Conservation (phyloP, 176 grass and related monocot genomes). For the bread wheat (Triticum aestivum) region IWGSC_CS_RefSeq_v2.1 NC_057809.1:260741305-260741804, state of each 20-base stretch:
- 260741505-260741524: not conserved
- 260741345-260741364: no score
- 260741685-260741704: not conserved
- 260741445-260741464: no score
- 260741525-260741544: not conserved
- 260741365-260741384: no score
- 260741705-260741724: not conserved
- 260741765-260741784: not conserved
- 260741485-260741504: not conserved
- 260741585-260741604: not conserved
- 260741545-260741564: not conserved
- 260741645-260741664: not conserved
- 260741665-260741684: not conserved
- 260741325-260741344: no score
- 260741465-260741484: no score
- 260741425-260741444: no score
- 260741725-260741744: not conserved
- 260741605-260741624: not conserved
- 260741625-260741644: conserved; percentile 1
- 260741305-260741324: no score
- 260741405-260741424: no score
- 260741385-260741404: no score
- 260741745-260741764: not conserved
- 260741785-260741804: not conserved
- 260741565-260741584: not conserved